Conservation (phyloP, 1,284 basidiomycete species). For the Cystobasidiaceae sp. region DNA sequence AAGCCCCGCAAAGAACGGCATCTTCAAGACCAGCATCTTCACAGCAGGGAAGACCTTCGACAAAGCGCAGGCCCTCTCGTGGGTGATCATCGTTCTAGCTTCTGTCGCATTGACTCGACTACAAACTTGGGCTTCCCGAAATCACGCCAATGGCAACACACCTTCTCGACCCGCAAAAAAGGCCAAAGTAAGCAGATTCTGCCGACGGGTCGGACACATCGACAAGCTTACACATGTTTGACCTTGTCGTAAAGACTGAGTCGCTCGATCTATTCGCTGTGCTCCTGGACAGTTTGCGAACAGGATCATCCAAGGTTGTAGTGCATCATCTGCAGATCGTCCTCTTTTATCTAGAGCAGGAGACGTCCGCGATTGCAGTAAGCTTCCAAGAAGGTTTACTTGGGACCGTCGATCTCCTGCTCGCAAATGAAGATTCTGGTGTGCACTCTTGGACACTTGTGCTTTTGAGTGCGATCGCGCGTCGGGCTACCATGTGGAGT, state of each 20-base stretch:
- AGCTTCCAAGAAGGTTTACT: constrained; percentile 57
- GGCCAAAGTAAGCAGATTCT: constrained; percentile 28
- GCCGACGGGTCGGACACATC: neutral
- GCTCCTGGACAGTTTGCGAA: constrained; percentile 55
- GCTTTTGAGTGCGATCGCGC: constrained; percentile 45
- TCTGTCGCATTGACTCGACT: neutral
- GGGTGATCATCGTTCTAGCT: constrained; percentile 60
- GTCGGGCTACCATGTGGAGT: no score
- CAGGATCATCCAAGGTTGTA: constrained; percentile 44
- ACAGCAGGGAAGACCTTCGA: constrained; percentile 66
- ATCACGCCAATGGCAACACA: no score
- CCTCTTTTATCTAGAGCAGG: constrained; percentile 73
- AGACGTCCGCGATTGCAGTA: constrained; percentile 61
- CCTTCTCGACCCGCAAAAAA: constrained; percentile 11
- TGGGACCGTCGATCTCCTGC: constrained; percentile 48
- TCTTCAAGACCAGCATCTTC: constrained; percentile 62
- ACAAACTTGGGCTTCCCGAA: neutral
- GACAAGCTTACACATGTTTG: neutral
- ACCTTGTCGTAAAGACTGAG: constrained; percentile 45
- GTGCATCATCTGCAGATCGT: constrained; percentile 62
- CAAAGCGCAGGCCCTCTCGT: constrained; percentile 63
- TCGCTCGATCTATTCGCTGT: neutral
- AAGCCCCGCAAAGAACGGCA: constrained; percentile 21
- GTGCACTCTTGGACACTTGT: constrained; percentile 78
- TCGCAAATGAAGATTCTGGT: constrained; percentile 60